Conservation (phyloP, 73 alveolate genomes). For the Uronychia binucleata region DNA sequence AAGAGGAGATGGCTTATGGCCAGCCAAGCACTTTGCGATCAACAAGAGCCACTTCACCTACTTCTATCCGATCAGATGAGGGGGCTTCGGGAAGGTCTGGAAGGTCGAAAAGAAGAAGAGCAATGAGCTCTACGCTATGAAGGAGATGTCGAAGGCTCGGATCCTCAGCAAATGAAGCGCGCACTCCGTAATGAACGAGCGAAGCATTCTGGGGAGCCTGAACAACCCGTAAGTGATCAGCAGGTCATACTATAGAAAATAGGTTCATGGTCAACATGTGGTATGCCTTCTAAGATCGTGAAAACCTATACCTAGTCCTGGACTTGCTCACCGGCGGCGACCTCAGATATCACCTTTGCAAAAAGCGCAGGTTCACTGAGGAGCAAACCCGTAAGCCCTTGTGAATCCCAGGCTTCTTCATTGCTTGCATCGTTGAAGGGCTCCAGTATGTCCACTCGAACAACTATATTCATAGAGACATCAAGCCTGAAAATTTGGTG, state of each 20-base stretch:
- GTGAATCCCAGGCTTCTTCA: constrained; percentile 38
- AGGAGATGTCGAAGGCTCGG: constrained; percentile 89
- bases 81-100: constrained; percentile 95
- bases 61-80: constrained; percentile 79
- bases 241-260: constrained; percentile 24
- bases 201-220: constrained; percentile 73
- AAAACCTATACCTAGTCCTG: constrained; percentile 61
- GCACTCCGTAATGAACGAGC: constrained; percentile 82
- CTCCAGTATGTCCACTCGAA: constrained; percentile 58
- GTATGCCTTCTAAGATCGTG: constrained; percentile 68
- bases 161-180: constrained; percentile 77
- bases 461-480: constrained; percentile 56
- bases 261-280: constrained; percentile 55
- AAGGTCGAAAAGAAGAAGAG: constrained; percentile 83
- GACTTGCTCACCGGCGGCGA: constrained; percentile 72
- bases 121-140: constrained; percentile 86
- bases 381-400: constrained; percentile 40
- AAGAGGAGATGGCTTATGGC: too few species aligned
- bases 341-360: constrained; percentile 56
- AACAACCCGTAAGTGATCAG: constrained; percentile 69
- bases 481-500: constrained; percentile 66
- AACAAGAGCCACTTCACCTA: constrained; percentile 68
- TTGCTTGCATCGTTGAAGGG: constrained; percentile 65
- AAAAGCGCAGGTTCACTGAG: constrained; percentile 50
- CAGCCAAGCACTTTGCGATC: too few species aligned